Base-by-base conservation (phyloP, 352 stramenopile species). In the Aphanomyces invadans region DNA sequence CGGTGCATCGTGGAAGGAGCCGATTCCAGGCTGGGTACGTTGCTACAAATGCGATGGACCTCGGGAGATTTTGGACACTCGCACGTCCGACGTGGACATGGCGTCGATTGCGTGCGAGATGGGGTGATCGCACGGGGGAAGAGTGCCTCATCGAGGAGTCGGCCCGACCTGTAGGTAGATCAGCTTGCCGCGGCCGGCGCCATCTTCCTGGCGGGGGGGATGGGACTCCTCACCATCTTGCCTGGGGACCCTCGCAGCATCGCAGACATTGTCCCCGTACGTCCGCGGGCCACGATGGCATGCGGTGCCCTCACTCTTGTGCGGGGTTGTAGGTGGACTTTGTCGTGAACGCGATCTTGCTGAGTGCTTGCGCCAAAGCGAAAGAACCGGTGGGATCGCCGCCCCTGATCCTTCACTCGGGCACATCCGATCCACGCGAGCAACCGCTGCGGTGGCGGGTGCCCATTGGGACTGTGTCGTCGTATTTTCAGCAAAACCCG, bases 1-100 rank as follows among this genome's bases (percentile, higher is more conserved):
- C 54, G 85, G 85, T 29, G 85, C 85, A 1, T 75, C 80, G n/a
- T 94, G 85, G 83, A 90, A 91, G 39, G 87, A 95, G 62, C 87
- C 87, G 0, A 80, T 88, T 39, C 86, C 86, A 12, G 86, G 86
- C 0, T 94, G 85, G 86, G 67, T 53, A 66, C 59, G 23, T 32
- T 31, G 25, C 23, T n/a, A 48, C 3, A 17, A 66, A 42, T 42
- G 36, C 36, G 7, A 42, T 42, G 15, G 36, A 42, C 15, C 36
- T 42, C 7, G 36, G 39, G 19, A 7, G 19, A 28, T 9, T 23
- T 3, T n/a, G n/a, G n/a, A n/a, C n/a, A n/a, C n/a, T n/a, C n/a
- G n/a, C n/a, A n/a, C n/a, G n/a, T n/a, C n/a, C n/a, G n/a, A n/a
- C n/a, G n/a, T n/a, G n/a, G n/a, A n/a, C n/a, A n/a, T n/a, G n/a